phyloP scores from a whole-genome alignment of 345 rosid genomes.

The Rhodamnia rubescens region DNA sequence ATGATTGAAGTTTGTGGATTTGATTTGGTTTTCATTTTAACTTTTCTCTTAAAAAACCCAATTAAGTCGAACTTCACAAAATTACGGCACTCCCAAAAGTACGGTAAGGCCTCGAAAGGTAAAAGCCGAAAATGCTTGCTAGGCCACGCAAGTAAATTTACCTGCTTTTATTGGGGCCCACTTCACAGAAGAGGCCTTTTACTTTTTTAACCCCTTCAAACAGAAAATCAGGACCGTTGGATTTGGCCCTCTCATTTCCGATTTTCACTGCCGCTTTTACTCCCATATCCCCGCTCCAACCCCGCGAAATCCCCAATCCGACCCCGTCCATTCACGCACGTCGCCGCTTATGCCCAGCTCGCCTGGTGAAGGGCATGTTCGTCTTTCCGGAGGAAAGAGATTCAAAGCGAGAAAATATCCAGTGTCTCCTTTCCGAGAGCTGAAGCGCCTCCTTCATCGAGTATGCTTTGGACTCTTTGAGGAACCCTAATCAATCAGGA shows the following conservation, averaged over 20 bases:
- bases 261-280: not conserved
- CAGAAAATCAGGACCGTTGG: not conserved
- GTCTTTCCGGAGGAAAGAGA: not conserved
- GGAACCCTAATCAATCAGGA: slow-evolving; percentile 12
- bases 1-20: no score
- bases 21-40: no score
- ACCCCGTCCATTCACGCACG: not conserved
- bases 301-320: not conserved
- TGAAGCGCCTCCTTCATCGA: not conserved
- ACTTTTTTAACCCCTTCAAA: not conserved
- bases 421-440: not conserved
- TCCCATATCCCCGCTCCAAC: not conserved
- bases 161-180: not conserved
- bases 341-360: no score
- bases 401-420: not conserved
- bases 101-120: no score
- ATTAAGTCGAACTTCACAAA: no score
- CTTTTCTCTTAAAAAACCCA: no score
- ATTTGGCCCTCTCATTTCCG: not conserved
- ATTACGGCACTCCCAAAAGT: no score
- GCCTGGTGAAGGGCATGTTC: not conserved
- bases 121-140: no score
- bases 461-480: not conserved
- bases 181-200: not conserved
- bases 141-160: not conserved